These are phyloP conservation scores for Sporothrix inflata DNA, from an alignment of 2,329 filamentous ascomycete species.

Conservation along the genomic window DNA sequence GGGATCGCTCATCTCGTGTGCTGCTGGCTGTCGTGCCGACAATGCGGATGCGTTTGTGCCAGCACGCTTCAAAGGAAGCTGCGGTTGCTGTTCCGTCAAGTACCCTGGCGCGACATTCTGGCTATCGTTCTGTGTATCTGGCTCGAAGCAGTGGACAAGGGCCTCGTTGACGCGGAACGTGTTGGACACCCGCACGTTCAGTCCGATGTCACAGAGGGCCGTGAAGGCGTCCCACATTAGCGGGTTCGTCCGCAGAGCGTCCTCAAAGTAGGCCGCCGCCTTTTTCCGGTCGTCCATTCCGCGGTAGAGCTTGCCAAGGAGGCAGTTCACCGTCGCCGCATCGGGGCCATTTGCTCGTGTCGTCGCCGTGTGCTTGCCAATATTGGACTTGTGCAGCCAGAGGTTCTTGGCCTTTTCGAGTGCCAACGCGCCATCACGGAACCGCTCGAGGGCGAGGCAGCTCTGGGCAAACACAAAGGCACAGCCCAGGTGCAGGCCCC, in stretches of 20 bases:
- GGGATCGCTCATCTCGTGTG: constrained; percentile 51
- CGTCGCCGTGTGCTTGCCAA: constrained; percentile 82
- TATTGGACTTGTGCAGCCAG: constrained; percentile 75
- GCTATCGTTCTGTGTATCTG: constrained; percentile 40
- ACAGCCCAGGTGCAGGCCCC: constrained; percentile 80
- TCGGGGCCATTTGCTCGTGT: constrained; percentile 77
- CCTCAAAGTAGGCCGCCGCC: constrained; percentile 84
- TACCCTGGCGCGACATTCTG: constrained; percentile 40
- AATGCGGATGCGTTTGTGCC: constrained; percentile 47
- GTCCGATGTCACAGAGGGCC: constrained; percentile 83
- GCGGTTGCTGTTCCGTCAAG: constrained; percentile 41
- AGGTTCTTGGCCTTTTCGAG: constrained; percentile 79
- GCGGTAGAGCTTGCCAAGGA: constrained; percentile 85
- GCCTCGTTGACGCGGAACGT: constrained; percentile 76
- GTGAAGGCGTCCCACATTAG: constrained; percentile 99
- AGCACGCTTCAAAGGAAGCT: constrained; percentile 23
- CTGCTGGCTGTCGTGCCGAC: constrained; percentile 35
- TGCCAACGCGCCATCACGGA: constrained; percentile 78
- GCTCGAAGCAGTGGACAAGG: constrained; percentile 54
- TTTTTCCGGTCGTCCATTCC: constrained; percentile 81
- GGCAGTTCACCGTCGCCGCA: constrained; percentile 77
- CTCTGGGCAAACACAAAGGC: constrained; percentile 90
- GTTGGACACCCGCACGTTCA: constrained; percentile 78
- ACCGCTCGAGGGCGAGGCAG: constrained; percentile 76
- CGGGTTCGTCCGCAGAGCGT: constrained; percentile 84